Percentiles rank a stretch among this genome's conserved stretches.
phyloP scores from a whole-genome alignment of 306 rosid species.

The Gillenia trifoliata region DNA sequence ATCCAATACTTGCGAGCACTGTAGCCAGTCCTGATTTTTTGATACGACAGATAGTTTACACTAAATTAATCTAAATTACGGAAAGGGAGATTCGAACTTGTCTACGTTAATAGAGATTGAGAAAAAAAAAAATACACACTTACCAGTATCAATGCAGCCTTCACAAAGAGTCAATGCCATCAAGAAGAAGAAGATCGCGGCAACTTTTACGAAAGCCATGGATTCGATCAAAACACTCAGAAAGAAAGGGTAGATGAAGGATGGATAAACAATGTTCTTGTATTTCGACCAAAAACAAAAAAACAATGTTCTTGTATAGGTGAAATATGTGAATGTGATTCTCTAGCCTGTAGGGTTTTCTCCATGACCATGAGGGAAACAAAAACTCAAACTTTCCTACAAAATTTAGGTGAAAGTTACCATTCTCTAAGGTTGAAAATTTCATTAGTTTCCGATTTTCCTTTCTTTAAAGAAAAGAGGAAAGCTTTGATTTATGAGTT shows the following conservation, averaged over 20 bases:
- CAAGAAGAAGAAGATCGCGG: not conserved
- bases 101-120: too few species aligned
- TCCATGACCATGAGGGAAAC: not conserved
- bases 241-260: not conserved
- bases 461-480: not conserved
- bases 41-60: too few species aligned
- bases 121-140: not conserved
- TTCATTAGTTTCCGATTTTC: not conserved
- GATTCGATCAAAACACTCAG: not conserved
- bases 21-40: too few species aligned
- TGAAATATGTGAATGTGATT: not conserved
- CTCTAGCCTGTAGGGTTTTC: not conserved
- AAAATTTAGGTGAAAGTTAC: not conserved
- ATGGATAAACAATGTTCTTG: too few species aligned
- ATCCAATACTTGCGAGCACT: too few species aligned
- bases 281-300: too few species aligned
- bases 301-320: not conserved
- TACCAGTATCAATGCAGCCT: not conserved
- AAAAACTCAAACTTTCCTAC: not conserved
- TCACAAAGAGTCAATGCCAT: not conserved
- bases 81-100: too few species aligned
- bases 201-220: not conserved
- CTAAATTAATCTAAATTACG: too few species aligned
- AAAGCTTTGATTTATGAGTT: not conserved
- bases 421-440: not conserved